phyloP scores from a whole-genome alignment of 352 stramenopile species.

The Phytophthora cryptogea region DNA sequence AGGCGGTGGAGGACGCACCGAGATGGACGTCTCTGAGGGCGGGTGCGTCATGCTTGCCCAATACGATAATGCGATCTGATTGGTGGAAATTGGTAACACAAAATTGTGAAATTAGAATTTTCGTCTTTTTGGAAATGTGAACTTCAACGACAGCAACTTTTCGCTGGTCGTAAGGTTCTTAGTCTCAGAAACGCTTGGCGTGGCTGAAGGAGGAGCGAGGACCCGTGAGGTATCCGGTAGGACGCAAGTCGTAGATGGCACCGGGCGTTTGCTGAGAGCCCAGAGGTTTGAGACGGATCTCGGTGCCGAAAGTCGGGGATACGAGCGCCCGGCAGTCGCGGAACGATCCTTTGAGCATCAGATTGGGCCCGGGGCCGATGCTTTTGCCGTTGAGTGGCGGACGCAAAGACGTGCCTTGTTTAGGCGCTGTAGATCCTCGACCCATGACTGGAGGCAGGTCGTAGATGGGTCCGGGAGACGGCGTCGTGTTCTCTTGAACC shows the following conservation, averaged over 20 bases:
- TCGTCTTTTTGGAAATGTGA: constrained; percentile 1
- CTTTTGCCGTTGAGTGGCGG: constrained; percentile 56
- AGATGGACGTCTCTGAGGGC: constrained; percentile 15
- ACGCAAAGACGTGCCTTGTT: constrained; percentile 67
- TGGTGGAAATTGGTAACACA: constrained; percentile 3
- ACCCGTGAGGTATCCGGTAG: constrained; percentile 67
- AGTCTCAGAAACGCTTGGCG: constrained; percentile 62
- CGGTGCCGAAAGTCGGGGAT: constrained; percentile 76
- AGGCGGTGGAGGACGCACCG: constrained; percentile 11
- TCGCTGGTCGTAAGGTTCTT: constrained; percentile 11
- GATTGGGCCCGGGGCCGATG: constrained; percentile 64
- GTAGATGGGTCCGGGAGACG: constrained; percentile 79
- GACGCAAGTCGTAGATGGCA: constrained; percentile 72
- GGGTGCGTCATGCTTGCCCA: constrained; percentile 8
- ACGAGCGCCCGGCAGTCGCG: constrained; percentile 45
- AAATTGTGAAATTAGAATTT: constrained; percentile 9
- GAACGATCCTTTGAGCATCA: constrained; percentile 65
- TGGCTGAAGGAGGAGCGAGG: constrained; percentile 61
- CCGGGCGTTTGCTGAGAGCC: constrained; percentile 43
- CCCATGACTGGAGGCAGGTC: constrained; percentile 59
- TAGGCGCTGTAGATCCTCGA: constrained; percentile 40
- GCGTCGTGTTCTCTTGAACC: constrained; percentile 57
- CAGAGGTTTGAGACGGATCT: constrained; percentile 46
- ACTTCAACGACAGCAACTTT: constrained; percentile 16
- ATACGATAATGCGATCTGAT: not conserved